Evolutionary conservation across 2,329 filamentous ascomycete species (phyloP).

Genomic region (Colletotrichum chlorophyti): DNA sequence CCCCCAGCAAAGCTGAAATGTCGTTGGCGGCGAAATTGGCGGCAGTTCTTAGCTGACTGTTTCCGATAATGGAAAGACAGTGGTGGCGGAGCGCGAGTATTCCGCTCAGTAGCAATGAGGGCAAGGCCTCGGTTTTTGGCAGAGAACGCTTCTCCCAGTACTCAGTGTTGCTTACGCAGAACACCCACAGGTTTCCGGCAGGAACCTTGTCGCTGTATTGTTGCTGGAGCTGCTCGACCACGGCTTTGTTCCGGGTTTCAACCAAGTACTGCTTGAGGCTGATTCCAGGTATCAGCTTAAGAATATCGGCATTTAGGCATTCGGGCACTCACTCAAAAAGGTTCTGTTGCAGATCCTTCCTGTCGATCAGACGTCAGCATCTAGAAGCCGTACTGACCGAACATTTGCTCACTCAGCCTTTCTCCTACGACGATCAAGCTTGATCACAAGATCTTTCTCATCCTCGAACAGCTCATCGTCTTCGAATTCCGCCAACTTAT

Average conservation of each 20-base stretch:
- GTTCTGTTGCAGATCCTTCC: not conserved
- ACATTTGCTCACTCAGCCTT: not conserved
- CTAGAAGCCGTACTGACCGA: too few relatives aligned
- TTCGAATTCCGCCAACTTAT: slow-evolving; percentile 30
- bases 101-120: slow-evolving; percentile 48
- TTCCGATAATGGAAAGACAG: slow-evolving; percentile 52
- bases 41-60: slow-evolving; percentile 45
- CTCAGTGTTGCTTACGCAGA: slow-evolving; percentile 51
- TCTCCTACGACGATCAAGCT: not conserved
- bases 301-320: not conserved
- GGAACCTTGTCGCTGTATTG: slow-evolving; percentile 37
- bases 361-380: not conserved
- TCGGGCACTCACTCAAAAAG: slow-evolving; percentile 35
- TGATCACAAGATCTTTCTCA: slow-evolving; percentile 4
- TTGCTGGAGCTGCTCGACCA: slow-evolving; percentile 36
- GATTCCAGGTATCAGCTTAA: not conserved
- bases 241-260: slow-evolving; percentile 43
- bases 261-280: slow-evolving; percentile 45
- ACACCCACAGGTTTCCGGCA: slow-evolving; percentile 39
- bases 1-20: slow-evolving; percentile 48
- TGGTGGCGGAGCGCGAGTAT: slow-evolving; percentile 48
- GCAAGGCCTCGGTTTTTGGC: slow-evolving; percentile 34
- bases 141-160: slow-evolving; percentile 46
- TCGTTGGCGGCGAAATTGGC: slow-evolving; percentile 46
- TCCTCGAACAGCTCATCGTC: slow-evolving; percentile 18